Evolutionary conservation across 768 basidiomycete genomes (phyloP), one percentile per base, ranked within the genome.

Genomic region (Exidia glandulosa): DNA sequence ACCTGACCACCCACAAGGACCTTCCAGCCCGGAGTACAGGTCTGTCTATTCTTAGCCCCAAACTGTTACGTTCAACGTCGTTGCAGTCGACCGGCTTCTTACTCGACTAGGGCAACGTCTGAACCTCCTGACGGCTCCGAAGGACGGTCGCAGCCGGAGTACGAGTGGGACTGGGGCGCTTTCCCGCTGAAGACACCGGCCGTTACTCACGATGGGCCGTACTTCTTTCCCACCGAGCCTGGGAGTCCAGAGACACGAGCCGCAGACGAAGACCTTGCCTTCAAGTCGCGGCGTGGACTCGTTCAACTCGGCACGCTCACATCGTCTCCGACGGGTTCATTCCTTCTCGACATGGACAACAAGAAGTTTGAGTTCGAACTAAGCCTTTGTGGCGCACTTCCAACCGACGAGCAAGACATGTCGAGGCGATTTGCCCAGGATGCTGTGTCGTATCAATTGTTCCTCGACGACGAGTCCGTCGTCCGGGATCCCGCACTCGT

Each of bases 161-260:
- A 93, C 66, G 88, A 88, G 5, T 94, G 93, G 93, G 94, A 94
- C 65, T 94, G 93, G 92, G 92, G 91, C 30, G 84, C 81, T 23
- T 90, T 94, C 66, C 94, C 91, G 31, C 87, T 85, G 63, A 86
- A 83, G 27, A 88, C 89, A 3, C 87, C 87, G 1, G 72, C 83
- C 10, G 14, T 31, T 27, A 54, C 14, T 7, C 25, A 54, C 12
- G 30, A 31, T 65, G 14, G 52, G 63, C 33, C 1, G 52, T 50
- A 33, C 61, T 31, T 9, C 23, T 56, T n/a, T 27, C 61, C 32
- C 36, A 61, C 32, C 19, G 75, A 82, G 57, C 84, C 83, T 65
- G 73, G 73, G 52, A 84, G 83, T 60, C 80, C 85, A 27, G 84
- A 83, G 19, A 82, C 82, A 9, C 76, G 74, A 41, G 63, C 34